These are phyloP conservation scores for Kalmanozyma brasiliensis DNA, from an alignment of 1,284 basidiomycete genomes.

Conservation along the genomic window DNA sequence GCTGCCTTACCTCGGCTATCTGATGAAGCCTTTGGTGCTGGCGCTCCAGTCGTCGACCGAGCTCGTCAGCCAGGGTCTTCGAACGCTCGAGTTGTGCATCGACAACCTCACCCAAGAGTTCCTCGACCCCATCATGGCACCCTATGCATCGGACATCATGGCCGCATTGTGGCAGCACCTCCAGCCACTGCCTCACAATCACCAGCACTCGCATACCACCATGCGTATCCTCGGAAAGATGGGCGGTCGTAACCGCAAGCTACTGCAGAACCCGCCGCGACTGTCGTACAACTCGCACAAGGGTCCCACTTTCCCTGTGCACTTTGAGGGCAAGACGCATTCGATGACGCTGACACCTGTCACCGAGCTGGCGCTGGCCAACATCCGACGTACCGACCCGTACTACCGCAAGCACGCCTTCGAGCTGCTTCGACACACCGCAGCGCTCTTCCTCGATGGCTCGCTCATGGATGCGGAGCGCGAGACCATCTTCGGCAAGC, in stretches of 20 bases:
- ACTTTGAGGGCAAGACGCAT: constrained; percentile 68
- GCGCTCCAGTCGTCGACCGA: constrained; percentile 84
- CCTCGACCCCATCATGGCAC: constrained; percentile 93
- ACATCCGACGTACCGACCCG: constrained; percentile 74
- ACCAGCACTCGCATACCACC: constrained; percentile 92
- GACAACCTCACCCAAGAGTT: constrained; percentile 99
- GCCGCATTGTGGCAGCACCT: constrained; percentile 76
- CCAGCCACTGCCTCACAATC: constrained; percentile 88
- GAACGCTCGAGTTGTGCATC: constrained; percentile 98
- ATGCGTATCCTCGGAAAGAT: constrained; percentile 97
- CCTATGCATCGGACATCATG: constrained; percentile 83
- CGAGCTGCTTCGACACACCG: constrained; percentile 79
- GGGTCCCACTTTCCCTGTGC: constrained; percentile 43
- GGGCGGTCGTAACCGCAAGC: constrained; percentile 89
- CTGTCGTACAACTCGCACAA: constrained; percentile 73
- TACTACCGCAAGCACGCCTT: constrained; percentile 81
- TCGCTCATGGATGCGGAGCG: constrained; percentile 72
- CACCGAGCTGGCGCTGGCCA: constrained; percentile 77
- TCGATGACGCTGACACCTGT: constrained; percentile 79
- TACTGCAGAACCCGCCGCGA: constrained; percentile 80
- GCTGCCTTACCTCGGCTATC: constrained; percentile 90
- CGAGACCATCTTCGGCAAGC: constrained; percentile 78
- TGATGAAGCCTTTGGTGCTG: constrained; percentile 95
- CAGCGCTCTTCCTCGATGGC: constrained; percentile 80
- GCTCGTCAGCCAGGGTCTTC: constrained; percentile 91